Evolutionary conservation across 2,329 filamentous ascomycete genomes (phyloP).

Genomic region (Fusarium sp.): DNA sequence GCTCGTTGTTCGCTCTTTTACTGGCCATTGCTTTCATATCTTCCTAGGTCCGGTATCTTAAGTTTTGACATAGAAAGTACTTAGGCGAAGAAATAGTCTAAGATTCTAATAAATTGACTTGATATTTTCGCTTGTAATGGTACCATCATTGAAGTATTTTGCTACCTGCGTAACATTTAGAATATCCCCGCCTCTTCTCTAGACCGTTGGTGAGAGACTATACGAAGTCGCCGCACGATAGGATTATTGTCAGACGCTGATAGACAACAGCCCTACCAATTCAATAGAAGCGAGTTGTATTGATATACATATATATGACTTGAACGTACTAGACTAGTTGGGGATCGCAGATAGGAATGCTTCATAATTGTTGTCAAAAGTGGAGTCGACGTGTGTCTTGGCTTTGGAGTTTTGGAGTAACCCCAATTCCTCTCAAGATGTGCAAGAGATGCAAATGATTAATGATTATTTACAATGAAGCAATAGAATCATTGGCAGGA

Average conservation of each 20-base stretch:
- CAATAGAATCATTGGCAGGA: neutral
- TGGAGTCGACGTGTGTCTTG: neutral
- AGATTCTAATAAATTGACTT: neutral
- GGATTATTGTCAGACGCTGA: neutral
- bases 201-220: neutral
- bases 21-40: slow-evolving; percentile 23
- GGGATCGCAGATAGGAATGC: neutral
- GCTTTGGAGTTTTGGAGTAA: slow-evolving; percentile 15
- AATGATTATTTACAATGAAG: no score
- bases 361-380: neutral
- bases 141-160: neutral
- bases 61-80: neutral
- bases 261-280: neutral
- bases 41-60: neutral
- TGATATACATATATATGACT: neutral
- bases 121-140: neutral
- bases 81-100: neutral
- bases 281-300: neutral
- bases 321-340: neutral
- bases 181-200: slow-evolving; percentile 11
- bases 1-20: slow-evolving; percentile 25
- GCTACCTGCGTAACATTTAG: neutral
- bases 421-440: slow-evolving; percentile 10
- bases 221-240: slow-evolving; percentile 4
- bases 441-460: neutral